A percentile compares a stretch with the other conserved stretches of the same genome.
phyloP scores from a whole-genome alignment of 202 grass and related monocot species.

The Musa balbisiana region DNA sequence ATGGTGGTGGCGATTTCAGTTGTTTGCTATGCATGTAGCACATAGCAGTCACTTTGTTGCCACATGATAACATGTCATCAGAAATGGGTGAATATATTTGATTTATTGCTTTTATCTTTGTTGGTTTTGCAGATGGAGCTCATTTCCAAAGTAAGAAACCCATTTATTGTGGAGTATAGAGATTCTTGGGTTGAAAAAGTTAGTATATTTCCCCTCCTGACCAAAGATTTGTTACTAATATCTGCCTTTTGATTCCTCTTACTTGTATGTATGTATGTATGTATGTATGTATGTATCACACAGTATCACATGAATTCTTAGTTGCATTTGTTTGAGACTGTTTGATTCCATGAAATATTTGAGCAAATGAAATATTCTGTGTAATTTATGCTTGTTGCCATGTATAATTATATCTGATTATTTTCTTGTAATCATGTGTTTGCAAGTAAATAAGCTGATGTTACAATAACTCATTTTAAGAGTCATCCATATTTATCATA shows the following conservation, averaged over 20 bases:
- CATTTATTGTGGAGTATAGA: slow-evolving; percentile 97
- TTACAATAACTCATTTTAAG: neutral
- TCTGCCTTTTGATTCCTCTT: neutral
- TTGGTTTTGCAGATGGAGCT: slow-evolving; percentile 78
- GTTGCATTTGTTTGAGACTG: neutral
- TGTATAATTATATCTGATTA: neutral
- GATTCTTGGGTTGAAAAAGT: slow-evolving; percentile 99
- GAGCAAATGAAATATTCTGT: neutral
- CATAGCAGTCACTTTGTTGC: neutral
- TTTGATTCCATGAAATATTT: neutral
- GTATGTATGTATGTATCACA: too few species aligned
- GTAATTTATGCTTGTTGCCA: neutral
- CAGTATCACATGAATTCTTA: neutral
- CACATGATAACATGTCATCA: neutral
- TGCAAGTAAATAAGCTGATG: neutral
- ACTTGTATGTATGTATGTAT: neutral
- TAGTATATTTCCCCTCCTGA: slow-evolving; percentile 16
- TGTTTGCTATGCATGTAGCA: neutral
- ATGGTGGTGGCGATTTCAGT: neutral
- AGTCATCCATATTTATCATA: neutral
- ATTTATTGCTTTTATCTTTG: neutral
- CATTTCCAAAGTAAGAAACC: slow-evolving; percentile 72
- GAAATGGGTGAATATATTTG: neutral
- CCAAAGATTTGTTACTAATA: neutral
- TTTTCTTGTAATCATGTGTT: neutral